Conservation (phyloP, 345 rosid genomes). For the Syzygium oleosum region DNA sequence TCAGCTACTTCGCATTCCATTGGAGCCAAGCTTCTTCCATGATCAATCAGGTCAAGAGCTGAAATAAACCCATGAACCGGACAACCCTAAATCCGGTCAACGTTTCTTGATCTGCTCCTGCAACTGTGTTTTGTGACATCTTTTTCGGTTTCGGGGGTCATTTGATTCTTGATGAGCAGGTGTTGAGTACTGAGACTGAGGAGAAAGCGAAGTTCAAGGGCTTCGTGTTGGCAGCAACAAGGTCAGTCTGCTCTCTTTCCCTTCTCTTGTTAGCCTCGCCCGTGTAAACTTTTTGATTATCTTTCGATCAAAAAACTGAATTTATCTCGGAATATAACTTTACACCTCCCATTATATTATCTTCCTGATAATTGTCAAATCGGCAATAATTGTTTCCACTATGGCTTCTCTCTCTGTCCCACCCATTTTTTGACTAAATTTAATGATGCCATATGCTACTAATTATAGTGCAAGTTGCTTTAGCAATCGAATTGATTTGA, state of each 20-base stretch:
- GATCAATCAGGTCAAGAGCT: conserved; percentile 42
- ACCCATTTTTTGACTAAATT: not conserved
- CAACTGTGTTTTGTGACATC: not conserved
- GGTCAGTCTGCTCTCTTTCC: conserved; percentile 18
- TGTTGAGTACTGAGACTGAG: conserved; percentile 42
- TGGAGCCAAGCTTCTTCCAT: conserved; percentile 64
- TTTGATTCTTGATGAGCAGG: conserved; percentile 17
- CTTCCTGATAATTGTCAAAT: not conserved
- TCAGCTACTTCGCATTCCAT: conserved; percentile 77
- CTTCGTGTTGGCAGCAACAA: conserved; percentile 81
- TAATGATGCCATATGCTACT: not conserved
- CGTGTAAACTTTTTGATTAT: not conserved
- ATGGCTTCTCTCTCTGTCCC: not conserved
- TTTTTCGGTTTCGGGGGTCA: not conserved
- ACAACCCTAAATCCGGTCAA: not conserved
- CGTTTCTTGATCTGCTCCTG: not conserved
- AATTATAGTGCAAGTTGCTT: not conserved
- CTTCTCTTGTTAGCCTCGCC: not conserved
- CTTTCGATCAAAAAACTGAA: not conserved
- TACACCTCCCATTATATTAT: not conserved
- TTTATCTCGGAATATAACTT: not conserved
- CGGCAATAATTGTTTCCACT: not conserved
- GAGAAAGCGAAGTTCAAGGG: conserved; percentile 51
- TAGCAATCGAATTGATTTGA: not conserved
- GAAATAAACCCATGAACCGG: not conserved